Evolutionary conservation across 306 rosid genomes (phyloP).

Genomic region (Leucaena leucocephala): DNA sequence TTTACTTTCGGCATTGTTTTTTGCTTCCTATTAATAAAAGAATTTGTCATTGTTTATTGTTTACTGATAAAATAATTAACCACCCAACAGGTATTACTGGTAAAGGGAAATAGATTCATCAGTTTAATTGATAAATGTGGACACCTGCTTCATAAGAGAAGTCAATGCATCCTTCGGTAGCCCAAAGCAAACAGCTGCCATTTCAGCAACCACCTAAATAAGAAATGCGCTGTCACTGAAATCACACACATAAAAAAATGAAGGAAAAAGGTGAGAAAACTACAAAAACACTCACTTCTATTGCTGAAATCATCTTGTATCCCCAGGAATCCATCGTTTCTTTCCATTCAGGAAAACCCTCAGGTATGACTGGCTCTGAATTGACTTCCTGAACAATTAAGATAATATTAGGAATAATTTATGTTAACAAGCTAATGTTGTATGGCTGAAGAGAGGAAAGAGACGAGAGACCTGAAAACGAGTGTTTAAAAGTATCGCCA

Average conservation of each 20-base stretch:
- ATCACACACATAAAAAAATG: conserved; percentile 4
- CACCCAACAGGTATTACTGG: conserved; percentile 23
- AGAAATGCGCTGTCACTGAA: conserved; percentile 28
- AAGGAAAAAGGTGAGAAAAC: conserved; percentile 10
- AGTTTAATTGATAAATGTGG: not conserved
- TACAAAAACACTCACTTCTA: conserved; percentile 53
- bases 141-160: conserved; percentile 87
- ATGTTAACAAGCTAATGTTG: not conserved
- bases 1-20: conserved; percentile 2
- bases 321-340: conserved; percentile 98
- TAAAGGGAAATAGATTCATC: conserved; percentile 8
- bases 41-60: not conserved
- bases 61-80: not conserved
- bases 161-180: conserved; percentile 91
- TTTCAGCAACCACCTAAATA: conserved; percentile 85
- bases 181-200: conserved; percentile 98
- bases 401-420: conserved; percentile 27
- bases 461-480: conserved; percentile 68
- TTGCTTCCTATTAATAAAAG: conserved; percentile 11
- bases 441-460: not conserved
- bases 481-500: conserved; percentile 86
- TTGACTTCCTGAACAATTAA: conserved; percentile 73
- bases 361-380: conserved; percentile 90
- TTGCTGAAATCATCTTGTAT: conserved; percentile 82
- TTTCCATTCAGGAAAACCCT: conserved; percentile 87